Conservation (phyloP, 2,329 filamentous ascomycete species). For the Neocatenulostroma microsporum region DNA sequence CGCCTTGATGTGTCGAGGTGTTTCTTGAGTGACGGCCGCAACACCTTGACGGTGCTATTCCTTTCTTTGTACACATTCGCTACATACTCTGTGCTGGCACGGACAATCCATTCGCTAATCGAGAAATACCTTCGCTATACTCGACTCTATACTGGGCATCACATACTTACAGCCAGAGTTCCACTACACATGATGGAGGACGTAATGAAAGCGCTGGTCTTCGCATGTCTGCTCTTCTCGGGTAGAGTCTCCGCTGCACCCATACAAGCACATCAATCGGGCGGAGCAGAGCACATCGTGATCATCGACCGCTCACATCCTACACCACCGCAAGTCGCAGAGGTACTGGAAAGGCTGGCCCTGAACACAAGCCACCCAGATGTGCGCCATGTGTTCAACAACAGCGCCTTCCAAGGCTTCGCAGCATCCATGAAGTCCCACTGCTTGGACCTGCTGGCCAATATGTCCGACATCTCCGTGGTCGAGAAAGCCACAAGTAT, state of each 20-base stretch:
- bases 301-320: constrained; percentile 29
- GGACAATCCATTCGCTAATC: neutral
- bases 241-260: constrained; percentile 8
- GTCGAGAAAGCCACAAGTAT: constrained; percentile 27
- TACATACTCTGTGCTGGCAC: constrained; percentile 1
- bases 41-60: too few relatives aligned
- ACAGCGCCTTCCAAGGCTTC: constrained; percentile 34
- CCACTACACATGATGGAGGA: constrained; percentile 1
- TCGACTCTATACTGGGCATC: neutral
- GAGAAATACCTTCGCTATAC: neutral
- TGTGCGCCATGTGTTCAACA: constrained; percentile 35
- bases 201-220: constrained; percentile 3
- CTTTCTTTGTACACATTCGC: too few relatives aligned
- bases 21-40: too few relatives aligned
- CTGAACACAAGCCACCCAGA: constrained; percentile 33
- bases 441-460: constrained; percentile 32
- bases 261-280: constrained; percentile 15
- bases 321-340: constrained; percentile 27
- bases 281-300: constrained; percentile 30
- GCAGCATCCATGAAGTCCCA: constrained; percentile 34
- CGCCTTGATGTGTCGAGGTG: too few relatives aligned
- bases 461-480: constrained; percentile 33
- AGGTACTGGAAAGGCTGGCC: constrained; percentile 30
- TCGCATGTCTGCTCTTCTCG: constrained; percentile 4
- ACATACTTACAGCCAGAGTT: neutral